Evolutionary conservation across 2,329 filamentous ascomycete genomes (phyloP).

Genomic region (Epichloe sylvatica): DNA sequence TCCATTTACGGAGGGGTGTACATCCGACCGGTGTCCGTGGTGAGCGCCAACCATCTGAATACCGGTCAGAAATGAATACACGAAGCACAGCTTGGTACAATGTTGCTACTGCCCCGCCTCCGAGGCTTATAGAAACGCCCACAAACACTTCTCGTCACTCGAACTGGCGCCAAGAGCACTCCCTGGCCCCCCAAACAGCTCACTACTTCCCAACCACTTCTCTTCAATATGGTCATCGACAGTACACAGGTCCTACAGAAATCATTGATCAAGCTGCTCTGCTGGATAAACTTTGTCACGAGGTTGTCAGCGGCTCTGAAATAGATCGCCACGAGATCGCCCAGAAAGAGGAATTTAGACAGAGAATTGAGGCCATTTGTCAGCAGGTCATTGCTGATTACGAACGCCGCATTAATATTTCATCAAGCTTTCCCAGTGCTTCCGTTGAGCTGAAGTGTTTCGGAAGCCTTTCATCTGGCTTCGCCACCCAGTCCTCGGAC

Average conservation of each 20-base stretch:
- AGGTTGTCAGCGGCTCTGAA: slow-evolving; percentile 39
- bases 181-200: neutral
- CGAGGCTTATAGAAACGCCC: neutral
- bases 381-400: slow-evolving; percentile 40
- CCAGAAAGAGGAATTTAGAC: slow-evolving; percentile 58
- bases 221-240: slow-evolving; percentile 18
- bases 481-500: slow-evolving; percentile 76
- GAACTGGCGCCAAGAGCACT: neutral
- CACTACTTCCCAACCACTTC: neutral
- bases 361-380: slow-evolving; percentile 50
- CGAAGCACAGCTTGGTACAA: neutral
- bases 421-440: slow-evolving; percentile 33
- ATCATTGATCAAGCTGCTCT: slow-evolving; percentile 32
- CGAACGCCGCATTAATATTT: slow-evolving; percentile 29
- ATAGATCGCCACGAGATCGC: slow-evolving; percentile 50
- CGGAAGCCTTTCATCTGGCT: slow-evolving; percentile 71
- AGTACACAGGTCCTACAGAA: slow-evolving; percentile 28
- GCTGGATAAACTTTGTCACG: slow-evolving; percentile 34
- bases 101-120: neutral
- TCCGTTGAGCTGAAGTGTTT: slow-evolving; percentile 63
- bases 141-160: neutral
- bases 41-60: neutral
- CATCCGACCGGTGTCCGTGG: neutral
- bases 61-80: neutral
- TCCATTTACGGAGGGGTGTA: neutral